phyloP scores from a whole-genome alignment of 2,329 filamentous ascomycete species.

The Aspergillus proliferans region DNA sequence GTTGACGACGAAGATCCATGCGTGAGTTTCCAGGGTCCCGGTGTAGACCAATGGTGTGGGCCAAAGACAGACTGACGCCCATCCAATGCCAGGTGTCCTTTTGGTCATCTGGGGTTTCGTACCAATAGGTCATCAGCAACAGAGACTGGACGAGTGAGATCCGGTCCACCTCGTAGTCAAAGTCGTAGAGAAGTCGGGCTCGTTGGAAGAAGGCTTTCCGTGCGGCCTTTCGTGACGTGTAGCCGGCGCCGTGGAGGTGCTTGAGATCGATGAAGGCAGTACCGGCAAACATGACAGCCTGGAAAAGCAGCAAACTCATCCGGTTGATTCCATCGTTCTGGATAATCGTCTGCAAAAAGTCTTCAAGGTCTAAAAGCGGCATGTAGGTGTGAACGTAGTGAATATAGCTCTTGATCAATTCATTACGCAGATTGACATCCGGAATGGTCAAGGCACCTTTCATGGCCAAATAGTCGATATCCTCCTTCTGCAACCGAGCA shows the following conservation, averaged over 20 bases:
- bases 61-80: constrained; percentile 87
- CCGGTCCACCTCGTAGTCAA: constrained; percentile 88
- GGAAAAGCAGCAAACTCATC: constrained; percentile 81
- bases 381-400: constrained; percentile 93
- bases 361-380: constrained; percentile 69
- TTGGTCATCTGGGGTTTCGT: constrained; percentile 92
- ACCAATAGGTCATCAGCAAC: constrained; percentile 94
- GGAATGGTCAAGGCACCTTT: constrained; percentile 83
- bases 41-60: constrained; percentile 88
- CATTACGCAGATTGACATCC: constrained; percentile 63
- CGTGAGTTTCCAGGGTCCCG: constrained; percentile 73
- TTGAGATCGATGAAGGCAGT: constrained; percentile 82
- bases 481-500: constrained; percentile 67
- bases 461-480: constrained; percentile 72
- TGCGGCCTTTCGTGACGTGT: constrained; percentile 69
- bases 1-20: constrained; percentile 67
- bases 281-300: constrained; percentile 90
- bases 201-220: constrained; percentile 85
- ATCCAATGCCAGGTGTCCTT: constrained; percentile 99
- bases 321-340: constrained; percentile 63
- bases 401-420: constrained; percentile 72
- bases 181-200: constrained; percentile 85
- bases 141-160: constrained; percentile 83
- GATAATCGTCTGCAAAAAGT: constrained; percentile 53
- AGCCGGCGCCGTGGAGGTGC: constrained; percentile 69